A percentile compares a stretch with the other conserved stretches of the same genome.
These are phyloP conservation scores for Albophoma yamanashiensis DNA, from an alignment of 2,329 filamentous ascomycete genomes.

Conservation along the genomic window DNA sequence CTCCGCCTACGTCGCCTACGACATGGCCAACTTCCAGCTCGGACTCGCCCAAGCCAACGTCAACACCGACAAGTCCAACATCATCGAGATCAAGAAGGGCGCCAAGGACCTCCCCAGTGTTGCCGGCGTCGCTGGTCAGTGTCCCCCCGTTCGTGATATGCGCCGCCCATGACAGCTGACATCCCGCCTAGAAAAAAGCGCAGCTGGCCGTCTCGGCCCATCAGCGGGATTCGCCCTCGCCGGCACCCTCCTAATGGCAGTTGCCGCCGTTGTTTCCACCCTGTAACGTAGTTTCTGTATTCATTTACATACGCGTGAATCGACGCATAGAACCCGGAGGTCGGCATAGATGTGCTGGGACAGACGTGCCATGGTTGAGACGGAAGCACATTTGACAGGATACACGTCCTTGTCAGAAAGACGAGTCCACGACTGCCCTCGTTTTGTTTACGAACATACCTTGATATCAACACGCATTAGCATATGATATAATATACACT, in stretches of 20 bases:
- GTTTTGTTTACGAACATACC: too few relatives aligned
- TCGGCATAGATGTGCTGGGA: not conserved
- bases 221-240: conserved; percentile 3
- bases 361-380: not conserved
- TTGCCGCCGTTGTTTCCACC: conserved; percentile 6
- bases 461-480: not conserved
- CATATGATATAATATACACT: not conserved
- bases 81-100: conserved; percentile 32
- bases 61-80: conserved; percentile 29
- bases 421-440: not conserved
- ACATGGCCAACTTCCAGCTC: conserved; percentile 38
- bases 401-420: not conserved
- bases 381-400: not conserved
- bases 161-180: not conserved
- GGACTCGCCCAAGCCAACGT: conserved; percentile 42
- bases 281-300: not conserved
- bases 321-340: not conserved
- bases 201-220: conserved; percentile 9
- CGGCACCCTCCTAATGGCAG: conserved; percentile 7
- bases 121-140: conserved; percentile 30
- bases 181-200: conserved; percentile 4
- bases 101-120: conserved; percentile 28
- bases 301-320: not conserved
- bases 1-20: conserved; percentile 47
- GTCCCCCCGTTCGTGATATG: not conserved